These are phyloP conservation scores for Ganoderma multipileum DNA, from an alignment of 1,284 basidiomycete species.

Conservation along the genomic window DNA sequence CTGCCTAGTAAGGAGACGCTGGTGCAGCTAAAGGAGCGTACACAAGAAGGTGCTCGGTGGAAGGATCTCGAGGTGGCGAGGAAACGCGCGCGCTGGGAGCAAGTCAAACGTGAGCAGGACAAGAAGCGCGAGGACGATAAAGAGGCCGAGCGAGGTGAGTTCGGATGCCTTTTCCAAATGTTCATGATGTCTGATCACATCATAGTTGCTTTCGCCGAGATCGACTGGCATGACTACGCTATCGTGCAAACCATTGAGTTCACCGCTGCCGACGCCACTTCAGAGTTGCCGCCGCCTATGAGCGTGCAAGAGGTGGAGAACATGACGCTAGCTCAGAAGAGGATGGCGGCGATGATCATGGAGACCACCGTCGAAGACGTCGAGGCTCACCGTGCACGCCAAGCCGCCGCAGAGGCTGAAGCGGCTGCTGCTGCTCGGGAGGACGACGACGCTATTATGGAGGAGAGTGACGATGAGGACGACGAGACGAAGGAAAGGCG, in stretches of 20 bases:
- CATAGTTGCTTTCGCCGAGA: constrained; percentile 90
- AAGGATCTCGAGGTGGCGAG: constrained; percentile 79
- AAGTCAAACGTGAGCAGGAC: constrained; percentile 82
- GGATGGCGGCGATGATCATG: constrained; percentile 99
- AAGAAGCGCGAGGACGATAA: constrained; percentile 89
- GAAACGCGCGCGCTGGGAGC: constrained; percentile 90
- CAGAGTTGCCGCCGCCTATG: constrained; percentile 95
- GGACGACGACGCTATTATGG: constrained; percentile 74
- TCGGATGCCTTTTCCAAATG: constrained; percentile 7
- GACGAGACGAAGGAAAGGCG: constrained; percentile 69
- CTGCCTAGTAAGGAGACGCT: constrained; percentile 82
- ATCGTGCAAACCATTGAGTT: constrained; percentile 99
- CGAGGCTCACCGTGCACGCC: constrained; percentile 78
- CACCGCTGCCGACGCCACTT: constrained; percentile 88
- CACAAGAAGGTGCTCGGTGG: constrained; percentile 72
- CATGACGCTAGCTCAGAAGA: constrained; percentile 97
- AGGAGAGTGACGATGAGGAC: constrained; percentile 80
- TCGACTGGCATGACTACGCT: constrained; percentile 99
- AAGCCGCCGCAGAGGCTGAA: constrained; percentile 82
- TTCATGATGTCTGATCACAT: constrained; percentile 16
- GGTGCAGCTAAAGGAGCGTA: constrained; percentile 70
- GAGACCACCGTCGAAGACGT: constrained; percentile 89
- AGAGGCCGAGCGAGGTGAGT: constrained; percentile 85
- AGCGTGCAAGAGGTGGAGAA: constrained; percentile 93
- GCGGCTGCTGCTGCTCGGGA: constrained; percentile 75